A percentile compares a stretch with the other conserved stretches of the same genome.
Evolutionary conservation across 139 green algal genomes (phyloP).

Genomic region (Chlamydomonas asymmetrica): DNA sequence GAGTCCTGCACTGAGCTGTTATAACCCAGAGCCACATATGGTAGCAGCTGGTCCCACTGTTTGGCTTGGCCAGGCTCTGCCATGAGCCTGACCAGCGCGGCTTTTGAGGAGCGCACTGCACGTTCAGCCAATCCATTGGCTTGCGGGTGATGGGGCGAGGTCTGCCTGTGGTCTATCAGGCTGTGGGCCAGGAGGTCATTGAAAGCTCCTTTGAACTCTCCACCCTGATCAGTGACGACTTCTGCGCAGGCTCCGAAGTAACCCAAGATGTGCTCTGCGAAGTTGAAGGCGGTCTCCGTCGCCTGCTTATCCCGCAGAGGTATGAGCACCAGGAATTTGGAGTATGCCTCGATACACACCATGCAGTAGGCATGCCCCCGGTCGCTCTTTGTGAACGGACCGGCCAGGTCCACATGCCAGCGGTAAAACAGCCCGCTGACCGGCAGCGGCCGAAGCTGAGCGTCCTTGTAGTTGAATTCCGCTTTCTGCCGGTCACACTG

Average conservation of each 20-base stretch:
- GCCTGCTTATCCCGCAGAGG: conserved; percentile 7
- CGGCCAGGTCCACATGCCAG: conserved; percentile 20
- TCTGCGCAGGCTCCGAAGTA: conserved; percentile 8
- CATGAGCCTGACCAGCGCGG: background rate
- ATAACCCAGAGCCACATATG: conserved; percentile 17
- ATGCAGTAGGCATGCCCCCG: conserved; percentile 17
- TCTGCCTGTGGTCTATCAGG: conserved; percentile 28
- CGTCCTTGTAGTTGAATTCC: background rate
- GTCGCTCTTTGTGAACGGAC: conserved; percentile 1
- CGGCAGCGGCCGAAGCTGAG: conserved; percentile 11
- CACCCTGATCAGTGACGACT: conserved; percentile 31
- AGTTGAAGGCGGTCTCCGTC: background rate
- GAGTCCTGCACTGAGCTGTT: conserved; percentile 10
- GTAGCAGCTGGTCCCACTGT: background rate
- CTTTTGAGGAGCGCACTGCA: conserved; percentile 19
- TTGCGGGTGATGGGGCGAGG: conserved; percentile 16
- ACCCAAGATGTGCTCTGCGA: conserved; percentile 18
- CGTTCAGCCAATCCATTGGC: conserved; percentile 28
- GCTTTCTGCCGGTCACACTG: background rate
- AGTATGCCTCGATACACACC: conserved; percentile 15
- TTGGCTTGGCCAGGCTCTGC: background rate
- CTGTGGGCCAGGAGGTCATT: background rate
- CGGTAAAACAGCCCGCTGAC: conserved; percentile 23
- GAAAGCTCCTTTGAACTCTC: conserved; percentile 34
- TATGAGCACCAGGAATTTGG: conserved; percentile 9